phyloP scores from a whole-genome alignment of 805 yeast genomes.

The Hanseniaspora clermontiae region DNA sequence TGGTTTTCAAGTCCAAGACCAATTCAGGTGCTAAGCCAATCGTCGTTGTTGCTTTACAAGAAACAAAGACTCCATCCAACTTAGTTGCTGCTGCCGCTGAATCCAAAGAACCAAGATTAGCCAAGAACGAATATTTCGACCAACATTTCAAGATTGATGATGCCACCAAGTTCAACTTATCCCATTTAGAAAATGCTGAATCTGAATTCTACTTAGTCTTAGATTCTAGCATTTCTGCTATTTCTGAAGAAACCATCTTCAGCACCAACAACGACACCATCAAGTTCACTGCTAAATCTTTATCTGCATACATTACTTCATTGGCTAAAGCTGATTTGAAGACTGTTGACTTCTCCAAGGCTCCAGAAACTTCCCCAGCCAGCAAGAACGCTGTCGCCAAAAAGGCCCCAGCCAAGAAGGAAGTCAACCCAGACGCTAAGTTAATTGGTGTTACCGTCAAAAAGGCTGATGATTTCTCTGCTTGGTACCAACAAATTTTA shows the following conservation, averaged over 20 bases:
- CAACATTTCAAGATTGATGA: constrained; percentile 33
- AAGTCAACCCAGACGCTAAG: constrained; percentile 62
- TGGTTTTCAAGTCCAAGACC: constrained; percentile 85
- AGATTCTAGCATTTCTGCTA: constrained; percentile 25
- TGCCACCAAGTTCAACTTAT: constrained; percentile 25
- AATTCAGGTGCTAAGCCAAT: constrained; percentile 71
- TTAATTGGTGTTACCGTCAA: constrained; percentile 92
- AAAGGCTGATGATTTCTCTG: constrained; percentile 81
- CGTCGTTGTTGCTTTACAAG: constrained; percentile 59
- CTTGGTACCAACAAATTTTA: constrained; percentile 94
- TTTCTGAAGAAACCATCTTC: constrained; percentile 27
- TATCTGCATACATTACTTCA: constrained; percentile 28
- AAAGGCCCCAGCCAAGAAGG: constrained; percentile 22
- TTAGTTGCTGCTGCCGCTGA: constrained; percentile 52
- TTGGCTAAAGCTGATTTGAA: constrained; percentile 28
- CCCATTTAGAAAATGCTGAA: constrained; percentile 30
- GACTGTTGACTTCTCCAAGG: constrained; percentile 40
- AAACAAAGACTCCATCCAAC: constrained; percentile 57
- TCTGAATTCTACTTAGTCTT: constrained; percentile 23
- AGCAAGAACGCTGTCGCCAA: constrained; percentile 19
- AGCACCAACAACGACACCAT: constrained; percentile 22
- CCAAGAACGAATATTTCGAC: constrained; percentile 64
- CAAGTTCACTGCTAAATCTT: constrained; percentile 22
- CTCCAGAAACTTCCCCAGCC: constrained; percentile 31
- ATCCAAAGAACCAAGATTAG: constrained; percentile 78